phyloP scores from a whole-genome alignment of 2,329 filamentous ascomycete genomes.

The Sporothrix euskadiensis region DNA sequence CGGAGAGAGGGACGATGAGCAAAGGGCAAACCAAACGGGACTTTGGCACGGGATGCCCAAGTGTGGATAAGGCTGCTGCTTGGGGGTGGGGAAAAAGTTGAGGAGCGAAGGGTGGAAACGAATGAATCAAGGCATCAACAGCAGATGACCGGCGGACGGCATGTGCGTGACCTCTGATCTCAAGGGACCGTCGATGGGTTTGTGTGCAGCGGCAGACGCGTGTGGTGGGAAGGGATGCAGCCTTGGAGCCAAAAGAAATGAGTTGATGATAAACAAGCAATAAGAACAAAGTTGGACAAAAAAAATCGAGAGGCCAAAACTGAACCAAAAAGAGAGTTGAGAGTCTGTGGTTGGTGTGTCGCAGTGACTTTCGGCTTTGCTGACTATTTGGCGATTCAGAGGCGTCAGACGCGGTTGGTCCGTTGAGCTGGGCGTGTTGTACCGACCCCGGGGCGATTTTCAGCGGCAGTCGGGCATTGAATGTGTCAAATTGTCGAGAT shows the following conservation, averaged over 20 bases:
- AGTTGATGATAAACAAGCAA: neutral
- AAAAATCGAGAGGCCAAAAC: slow-evolving; percentile 2
- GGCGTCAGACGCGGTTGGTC: neutral
- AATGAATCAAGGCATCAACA: slow-evolving; percentile 29
- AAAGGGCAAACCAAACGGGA: neutral
- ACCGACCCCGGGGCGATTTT: neutral
- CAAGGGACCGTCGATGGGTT: neutral
- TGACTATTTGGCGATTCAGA: slow-evolving; percentile 7
- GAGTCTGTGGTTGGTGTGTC: neutral
- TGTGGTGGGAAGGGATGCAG: neutral
- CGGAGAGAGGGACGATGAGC: neutral
- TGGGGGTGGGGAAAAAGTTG: slow-evolving; percentile 11
- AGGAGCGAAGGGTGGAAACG: slow-evolving; percentile 14
- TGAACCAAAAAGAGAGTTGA: neutral
- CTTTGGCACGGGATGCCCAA: slow-evolving; percentile 16
- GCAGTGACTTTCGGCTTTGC: neutral
- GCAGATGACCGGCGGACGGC: slow-evolving; percentile 21
- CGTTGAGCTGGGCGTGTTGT: neutral
- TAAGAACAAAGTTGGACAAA: neutral
- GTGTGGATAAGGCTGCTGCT: slow-evolving; percentile 21
- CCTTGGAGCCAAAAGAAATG: neutral
- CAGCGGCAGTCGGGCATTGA: slow-evolving; percentile 4
- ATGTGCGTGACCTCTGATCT: slow-evolving; percentile 20
- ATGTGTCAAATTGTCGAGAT: neutral
- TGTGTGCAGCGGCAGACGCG: neutral